Conservation (phyloP, 768 basidiomycete species). For the Sporobolomyces pararoseus region DNA sequence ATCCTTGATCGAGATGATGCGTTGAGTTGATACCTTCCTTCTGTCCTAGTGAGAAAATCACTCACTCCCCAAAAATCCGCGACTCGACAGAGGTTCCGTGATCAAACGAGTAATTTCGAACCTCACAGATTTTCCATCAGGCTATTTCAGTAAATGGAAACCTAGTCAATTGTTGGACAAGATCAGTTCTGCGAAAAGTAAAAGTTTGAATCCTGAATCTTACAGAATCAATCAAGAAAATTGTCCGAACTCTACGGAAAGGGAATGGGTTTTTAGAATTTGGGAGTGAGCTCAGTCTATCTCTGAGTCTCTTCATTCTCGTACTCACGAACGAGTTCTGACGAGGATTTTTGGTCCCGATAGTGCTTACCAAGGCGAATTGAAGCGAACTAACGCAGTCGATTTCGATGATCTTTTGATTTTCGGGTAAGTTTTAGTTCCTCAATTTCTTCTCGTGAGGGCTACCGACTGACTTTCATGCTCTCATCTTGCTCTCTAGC, state of each 20-base stretch:
- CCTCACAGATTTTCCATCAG: too few relatives aligned
- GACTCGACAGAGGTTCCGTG: slow-evolving; percentile 13
- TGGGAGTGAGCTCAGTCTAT: slow-evolving; percentile 26
- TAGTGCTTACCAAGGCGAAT: slow-evolving; percentile 63
- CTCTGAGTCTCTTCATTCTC: too few relatives aligned
- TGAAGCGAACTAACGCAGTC: slow-evolving; percentile 64
- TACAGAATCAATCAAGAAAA: slow-evolving; percentile 45
- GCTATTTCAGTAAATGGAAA: too few relatives aligned
- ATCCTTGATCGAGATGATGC: slow-evolving; percentile 66
- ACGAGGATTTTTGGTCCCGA: neutral
- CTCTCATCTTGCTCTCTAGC: neutral
- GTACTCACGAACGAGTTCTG: slow-evolving; percentile 30
- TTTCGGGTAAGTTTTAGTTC: slow-evolving; percentile 66
- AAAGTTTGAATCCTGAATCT: slow-evolving; percentile 58
- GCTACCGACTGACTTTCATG: too few relatives aligned
- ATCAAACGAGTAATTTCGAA: slow-evolving; percentile 33
- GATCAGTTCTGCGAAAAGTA: slow-evolving; percentile 69
- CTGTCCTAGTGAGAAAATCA: neutral
- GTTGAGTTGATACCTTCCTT: slow-evolving; percentile 3
- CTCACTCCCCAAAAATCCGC: neutral
- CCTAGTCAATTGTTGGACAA: slow-evolving; percentile 54
- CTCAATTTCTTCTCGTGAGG: neutral
- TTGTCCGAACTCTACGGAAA: slow-evolving; percentile 22
- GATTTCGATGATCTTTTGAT: slow-evolving; percentile 85
- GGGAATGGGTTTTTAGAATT: slow-evolving; percentile 51